These are phyloP conservation scores for Arachnopeziza araneosa DNA, from an alignment of 2,329 filamentous ascomycete genomes.

Conservation along the genomic window DNA sequence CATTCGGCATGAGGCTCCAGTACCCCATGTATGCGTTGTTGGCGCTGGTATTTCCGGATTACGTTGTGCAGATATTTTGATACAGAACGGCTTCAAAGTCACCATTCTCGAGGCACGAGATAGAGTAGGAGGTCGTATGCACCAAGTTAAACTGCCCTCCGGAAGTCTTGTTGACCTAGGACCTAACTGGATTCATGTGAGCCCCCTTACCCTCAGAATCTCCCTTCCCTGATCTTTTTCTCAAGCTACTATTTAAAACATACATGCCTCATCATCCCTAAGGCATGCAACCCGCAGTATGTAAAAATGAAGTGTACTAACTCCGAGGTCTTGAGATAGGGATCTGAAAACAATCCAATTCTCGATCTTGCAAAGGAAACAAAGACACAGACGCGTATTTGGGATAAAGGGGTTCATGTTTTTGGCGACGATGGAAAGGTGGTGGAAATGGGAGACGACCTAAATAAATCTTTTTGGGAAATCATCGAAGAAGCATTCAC, in stretches of 20 bases:
- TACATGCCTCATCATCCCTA: too few species aligned
- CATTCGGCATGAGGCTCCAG: background rate
- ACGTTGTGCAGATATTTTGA: slow-evolving; percentile 49
- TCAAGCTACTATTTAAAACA: too few species aligned
- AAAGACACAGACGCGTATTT: slow-evolving; percentile 39
- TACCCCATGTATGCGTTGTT: slow-evolving; percentile 37
- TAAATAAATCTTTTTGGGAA: slow-evolving; percentile 42
- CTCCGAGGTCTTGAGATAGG: background rate
- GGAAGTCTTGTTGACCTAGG: slow-evolving; percentile 24
- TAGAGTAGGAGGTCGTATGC: slow-evolving; percentile 43
- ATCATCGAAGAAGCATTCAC: slow-evolving; percentile 49
- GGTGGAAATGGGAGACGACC: slow-evolving; percentile 29
- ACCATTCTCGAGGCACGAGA: slow-evolving; percentile 53
- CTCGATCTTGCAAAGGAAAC: slow-evolving; percentile 46
- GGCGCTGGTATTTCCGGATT: slow-evolving; percentile 53
- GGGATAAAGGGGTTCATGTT: slow-evolving; percentile 41
- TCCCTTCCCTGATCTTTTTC: too few species aligned
- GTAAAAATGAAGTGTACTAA: too few species aligned
- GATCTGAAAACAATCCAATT: slow-evolving; percentile 41
- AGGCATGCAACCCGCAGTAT: too few species aligned
- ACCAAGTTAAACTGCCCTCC: slow-evolving; percentile 22
- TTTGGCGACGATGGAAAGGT: slow-evolving; percentile 39
- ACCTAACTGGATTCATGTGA: slow-evolving; percentile 30
- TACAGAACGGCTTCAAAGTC: slow-evolving; percentile 47
- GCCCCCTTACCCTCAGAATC: too few species aligned